Evolutionary conservation across 805 yeast species (phyloP), one percentile per base, ranked within the genome.

Genomic region (Yarrowia alimentaria): DNA sequence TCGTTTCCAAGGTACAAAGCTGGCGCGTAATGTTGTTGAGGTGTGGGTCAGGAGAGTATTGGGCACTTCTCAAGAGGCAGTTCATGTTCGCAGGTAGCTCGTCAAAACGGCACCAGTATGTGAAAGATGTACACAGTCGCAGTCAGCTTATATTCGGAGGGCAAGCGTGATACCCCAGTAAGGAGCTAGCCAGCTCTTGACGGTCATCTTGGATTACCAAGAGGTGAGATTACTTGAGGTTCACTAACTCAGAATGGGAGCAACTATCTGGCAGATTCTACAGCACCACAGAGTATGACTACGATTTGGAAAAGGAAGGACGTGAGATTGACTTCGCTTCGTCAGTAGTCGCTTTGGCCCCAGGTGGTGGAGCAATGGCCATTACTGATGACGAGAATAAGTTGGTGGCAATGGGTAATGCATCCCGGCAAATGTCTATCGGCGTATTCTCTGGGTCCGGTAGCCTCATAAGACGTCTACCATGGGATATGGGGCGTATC

Each of bases 201-300:
- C n/a, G n/a, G n/a, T n/a, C n/a, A n/a, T n/a, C n/a, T n/a, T n/a
- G n/a, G n/a, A n/a, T n/a, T n/a, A n/a, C n/a, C n/a, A n/a, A n/a
- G n/a, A n/a, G n/a, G n/a, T n/a, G n/a, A n/a, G n/a, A n/a, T n/a
- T n/a, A n/a, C n/a, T n/a, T n/a, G n/a, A n/a, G n/a, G n/a, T n/a
- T n/a, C n/a, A n/a, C 40, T 34, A 33, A 34, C 28, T 54, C 73
- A 55, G 75, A 75, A 34, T 89, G 97, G 97, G 95, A 88, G 63
- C 75, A 82, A 56, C 73, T 89, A 14, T 80, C 78, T 50, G 79
- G 80, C 63, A 83, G 79, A 8, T 86, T 77, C 63, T 89, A 87
- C 58, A 70, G 84, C 51, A 72, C 75, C 13, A 65, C 81, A 51
- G 74, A 78, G 14, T 81, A 85, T 52, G 81, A 77, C 59, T 73